Evolutionary conservation across 768 basidiomycete genomes (phyloP).

Genomic region (Tylopilus vinaceipallidus): DNA sequence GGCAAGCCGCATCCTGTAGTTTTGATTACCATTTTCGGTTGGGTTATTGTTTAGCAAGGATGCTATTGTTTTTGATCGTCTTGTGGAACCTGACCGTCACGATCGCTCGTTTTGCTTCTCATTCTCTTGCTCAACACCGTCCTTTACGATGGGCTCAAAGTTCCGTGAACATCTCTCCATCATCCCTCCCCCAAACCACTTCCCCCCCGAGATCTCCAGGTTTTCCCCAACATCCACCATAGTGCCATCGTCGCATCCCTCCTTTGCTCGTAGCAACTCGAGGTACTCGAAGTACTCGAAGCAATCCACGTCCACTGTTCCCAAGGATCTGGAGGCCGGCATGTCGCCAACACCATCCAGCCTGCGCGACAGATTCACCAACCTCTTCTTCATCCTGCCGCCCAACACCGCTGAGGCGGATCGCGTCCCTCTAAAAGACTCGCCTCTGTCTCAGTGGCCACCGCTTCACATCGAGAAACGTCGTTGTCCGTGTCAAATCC

Average conservation of each 20-base stretch:
- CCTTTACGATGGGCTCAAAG: constrained; percentile 25
- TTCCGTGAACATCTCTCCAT: constrained; percentile 34
- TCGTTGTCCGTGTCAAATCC: constrained; percentile 21
- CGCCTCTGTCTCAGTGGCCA: constrained; percentile 33
- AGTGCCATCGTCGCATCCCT: constrained; percentile 26
- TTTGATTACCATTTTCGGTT: too few species aligned
- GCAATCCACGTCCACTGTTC: neutral
- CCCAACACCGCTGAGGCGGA: constrained; percentile 25
- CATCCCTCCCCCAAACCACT: constrained; percentile 6
- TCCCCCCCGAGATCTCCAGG: constrained; percentile 34
- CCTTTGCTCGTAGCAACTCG: constrained; percentile 21
- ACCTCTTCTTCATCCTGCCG: constrained; percentile 36
- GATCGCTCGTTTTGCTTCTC: constrained; percentile 9
- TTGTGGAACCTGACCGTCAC: constrained; percentile 7
- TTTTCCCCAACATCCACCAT: constrained; percentile 46
- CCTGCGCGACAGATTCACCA: constrained; percentile 35
- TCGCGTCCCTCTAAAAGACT: constrained; percentile 23
- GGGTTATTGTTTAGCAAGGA: too few species aligned
- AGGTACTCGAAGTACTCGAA: constrained; percentile 4
- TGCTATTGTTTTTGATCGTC: too few species aligned
- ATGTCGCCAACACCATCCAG: constrained; percentile 16
- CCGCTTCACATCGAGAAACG: constrained; percentile 41
- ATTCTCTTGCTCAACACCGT: neutral
- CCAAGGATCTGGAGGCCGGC: constrained; percentile 29
- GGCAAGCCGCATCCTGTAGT: too few species aligned